A percentile compares a stretch with the other conserved stretches of the same genome.
Conservation (phyloP, 352 stramenopile genomes). For the Phytophthora syringae region DNA sequence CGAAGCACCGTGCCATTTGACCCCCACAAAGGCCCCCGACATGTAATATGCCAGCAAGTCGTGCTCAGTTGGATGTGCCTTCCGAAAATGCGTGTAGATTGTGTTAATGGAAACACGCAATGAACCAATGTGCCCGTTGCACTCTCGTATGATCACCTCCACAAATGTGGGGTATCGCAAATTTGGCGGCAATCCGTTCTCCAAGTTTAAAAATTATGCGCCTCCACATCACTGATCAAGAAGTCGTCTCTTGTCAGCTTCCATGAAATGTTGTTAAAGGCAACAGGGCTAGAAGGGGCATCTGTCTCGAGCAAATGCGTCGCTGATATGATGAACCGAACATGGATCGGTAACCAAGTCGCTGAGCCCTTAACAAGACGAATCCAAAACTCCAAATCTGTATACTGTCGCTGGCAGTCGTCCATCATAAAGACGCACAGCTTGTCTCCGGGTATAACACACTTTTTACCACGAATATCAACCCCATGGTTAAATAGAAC, state of each 20-base stretch:
- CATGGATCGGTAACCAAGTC: constrained; percentile 2
- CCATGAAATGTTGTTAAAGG: constrained; percentile 2
- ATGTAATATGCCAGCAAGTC: constrained; percentile 4
- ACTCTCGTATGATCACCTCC: constrained; percentile 22
- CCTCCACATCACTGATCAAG: constrained; percentile 17
- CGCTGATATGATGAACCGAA: constrained; percentile 20
- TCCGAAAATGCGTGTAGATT: not conserved
- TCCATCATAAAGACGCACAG: too few species aligned
- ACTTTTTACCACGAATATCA: too few species aligned
- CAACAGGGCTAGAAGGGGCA: not conserved
- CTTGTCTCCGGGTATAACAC: too few species aligned
- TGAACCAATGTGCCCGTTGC: constrained; percentile 25
- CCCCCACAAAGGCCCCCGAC: constrained; percentile 1
- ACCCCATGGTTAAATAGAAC: too few species aligned
- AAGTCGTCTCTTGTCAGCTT: constrained; percentile 27
- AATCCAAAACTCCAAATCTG: constrained; percentile 18
- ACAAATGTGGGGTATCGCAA: constrained; percentile 13
- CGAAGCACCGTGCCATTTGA: not conserved
- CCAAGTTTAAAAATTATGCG: constrained; percentile 8
- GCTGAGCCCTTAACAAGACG: constrained; percentile 1
- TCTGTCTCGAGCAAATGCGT: constrained; percentile 18
- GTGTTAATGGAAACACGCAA: constrained; percentile 17
- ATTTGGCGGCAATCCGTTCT: constrained; percentile 6
- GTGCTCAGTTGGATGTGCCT: not conserved
- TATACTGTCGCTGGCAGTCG: too few species aligned